Evolutionary conservation across 2,329 filamentous ascomycete genomes (phyloP), one percentile per base, ranked within the genome.

Genomic region (Neofusicoccum sp.): DNA sequence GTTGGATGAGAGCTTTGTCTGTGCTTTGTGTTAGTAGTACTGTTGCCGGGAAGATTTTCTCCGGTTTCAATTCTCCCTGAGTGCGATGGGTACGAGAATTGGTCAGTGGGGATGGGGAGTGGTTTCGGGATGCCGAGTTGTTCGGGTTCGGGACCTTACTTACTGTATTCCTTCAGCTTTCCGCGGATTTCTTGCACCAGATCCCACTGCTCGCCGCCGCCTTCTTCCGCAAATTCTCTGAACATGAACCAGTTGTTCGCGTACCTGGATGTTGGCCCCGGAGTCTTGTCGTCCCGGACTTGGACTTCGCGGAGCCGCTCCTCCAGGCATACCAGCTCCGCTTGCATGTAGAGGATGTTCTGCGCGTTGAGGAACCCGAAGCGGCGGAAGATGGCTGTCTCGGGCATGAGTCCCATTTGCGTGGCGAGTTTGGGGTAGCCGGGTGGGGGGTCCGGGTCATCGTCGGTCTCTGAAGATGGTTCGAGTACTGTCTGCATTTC

Each of bases 1-100:
- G 57, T 26, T 63, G 62, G 3, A 64, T 49, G 3, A 65, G 54
- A 9, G 53, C 59, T 8, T 63, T 11, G 24, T 61, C 58, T 64
- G 20, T 20, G 20, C 20, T 20, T 20, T 20, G 20, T 20, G 20
- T 20, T 20, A 20, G 20, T 20, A 20, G 2, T 20, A 20, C 20
- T 20, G 20, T 20, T 20, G 20, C 20, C 20, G 20, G 20, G 20
- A 20, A 20, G 20, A 1, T 1, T 20, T 20, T 20, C 20, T 20
- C 2, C 2, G 20, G 20, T 20, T 20, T 20, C 20, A 20, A 20
- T 20, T 20, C 20, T 20, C 20, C 20, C 20, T 20, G 12, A 38
- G 5, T 9, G 5, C 5, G 8, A 14, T 14, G 6, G 36, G 36
- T n/a, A 14, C n/a, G 8, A 9, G 36, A 5, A 38, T 14, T n/a